Conservation (phyloP, 2,329 filamentous ascomycete species). For the Fusarium coicis region DNA sequence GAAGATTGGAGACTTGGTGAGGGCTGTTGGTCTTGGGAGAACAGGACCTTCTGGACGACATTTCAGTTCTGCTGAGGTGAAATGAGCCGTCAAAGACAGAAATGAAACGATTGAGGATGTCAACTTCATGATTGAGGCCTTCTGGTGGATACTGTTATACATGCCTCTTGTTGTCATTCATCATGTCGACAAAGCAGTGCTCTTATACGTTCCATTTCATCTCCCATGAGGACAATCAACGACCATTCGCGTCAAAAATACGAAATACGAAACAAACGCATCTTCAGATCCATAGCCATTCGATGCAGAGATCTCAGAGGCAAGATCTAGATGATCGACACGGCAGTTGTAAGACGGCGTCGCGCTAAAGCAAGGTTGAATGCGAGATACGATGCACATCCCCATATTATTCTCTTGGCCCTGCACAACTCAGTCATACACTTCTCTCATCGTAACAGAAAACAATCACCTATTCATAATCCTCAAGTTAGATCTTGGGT, state of each 20-base stretch:
- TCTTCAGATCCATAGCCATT: neutral
- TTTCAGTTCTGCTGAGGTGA: conserved; percentile 30
- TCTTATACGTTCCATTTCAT: neutral
- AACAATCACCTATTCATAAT: neutral
- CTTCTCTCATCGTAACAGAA: neutral
- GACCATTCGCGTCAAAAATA: conserved; percentile 13
- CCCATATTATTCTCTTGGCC: conserved; percentile 12
- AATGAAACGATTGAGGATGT: neutral
- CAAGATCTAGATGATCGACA: conserved; percentile 28
- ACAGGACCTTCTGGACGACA: conserved; percentile 47
- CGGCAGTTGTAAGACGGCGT: conserved; percentile 10
- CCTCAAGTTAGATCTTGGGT: conserved; percentile 42
- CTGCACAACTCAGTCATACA: neutral
- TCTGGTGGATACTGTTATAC: no score
- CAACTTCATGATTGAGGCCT: conserved; percentile 1
- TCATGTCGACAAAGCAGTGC: neutral
- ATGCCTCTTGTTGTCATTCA: neutral
- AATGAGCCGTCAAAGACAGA: neutral
- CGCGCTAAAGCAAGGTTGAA: conserved; percentile 16
- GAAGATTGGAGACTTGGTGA: conserved; percentile 42
- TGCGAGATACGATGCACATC: conserved; percentile 29
- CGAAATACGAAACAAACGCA: neutral
- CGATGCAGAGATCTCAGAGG: neutral
- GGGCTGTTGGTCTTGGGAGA: conserved; percentile 47
- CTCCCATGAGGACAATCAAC: neutral